Base-by-base conservation (phyloP, 768 basidiomycete species). In the Leccinum disarticulatum region DNA sequence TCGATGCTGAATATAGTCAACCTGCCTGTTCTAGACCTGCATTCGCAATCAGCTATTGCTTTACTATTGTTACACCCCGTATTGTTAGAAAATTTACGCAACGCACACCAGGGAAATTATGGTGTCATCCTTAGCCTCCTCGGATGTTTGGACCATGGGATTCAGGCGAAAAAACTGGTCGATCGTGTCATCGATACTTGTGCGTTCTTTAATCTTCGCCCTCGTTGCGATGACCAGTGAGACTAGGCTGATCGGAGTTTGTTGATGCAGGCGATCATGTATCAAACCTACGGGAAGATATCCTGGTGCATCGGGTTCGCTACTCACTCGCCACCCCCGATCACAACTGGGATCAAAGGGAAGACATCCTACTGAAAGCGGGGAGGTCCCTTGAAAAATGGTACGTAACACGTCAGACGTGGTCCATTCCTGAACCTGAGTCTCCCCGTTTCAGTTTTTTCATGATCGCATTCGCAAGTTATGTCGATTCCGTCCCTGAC, bases 51-150 rank as follows among this genome's bases (percentile, higher is more conserved):
- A 8, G 93, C 92, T 0, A 90, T 98, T 31, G 86, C 90, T 61
- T 80, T 97, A 17, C 82, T 99, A 3, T 86, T 95, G 73, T 79
- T 84, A 1, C 87, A 93, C 41, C 89, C 95, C 0, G 73, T 84
- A 0, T 76, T 98, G 1, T 77, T 98, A 36, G 94, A 98, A 56
- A 91, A 87, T 67, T 78, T 97, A 14, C 87, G 93, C 50, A 95
- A 90, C 67, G 95, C 95, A 1, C 85, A 96, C 63, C 84, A 88
- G 79, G 97, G 97, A 48, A 94, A 90, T 64, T 99, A 97, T 70
- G 87, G 93, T 53, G 79, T 95, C 46, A 88, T 99, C 43, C 83
- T 98, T 31, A 93, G 93, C 68, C 80, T 99, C 50, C 80, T 98
- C 6, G 95, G 95, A n/a, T 94, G 89, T 65, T 75, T 99, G 51